Base-by-base conservation (phyloP, 1,284 basidiomycete genomes). In the Volvariella surrecta region DNA sequence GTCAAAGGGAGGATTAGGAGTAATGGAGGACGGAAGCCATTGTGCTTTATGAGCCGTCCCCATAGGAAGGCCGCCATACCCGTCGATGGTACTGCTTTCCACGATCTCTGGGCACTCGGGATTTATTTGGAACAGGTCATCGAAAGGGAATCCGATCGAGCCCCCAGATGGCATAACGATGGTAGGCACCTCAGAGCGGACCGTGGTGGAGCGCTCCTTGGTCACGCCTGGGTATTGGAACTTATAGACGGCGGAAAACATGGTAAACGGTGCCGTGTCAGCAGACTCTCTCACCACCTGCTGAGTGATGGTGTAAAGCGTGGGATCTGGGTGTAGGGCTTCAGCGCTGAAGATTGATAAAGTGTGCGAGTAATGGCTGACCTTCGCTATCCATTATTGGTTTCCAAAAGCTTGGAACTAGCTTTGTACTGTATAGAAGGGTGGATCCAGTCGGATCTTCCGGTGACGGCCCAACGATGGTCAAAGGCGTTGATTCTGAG, bases 391-490 rank as follows among this genome's bases (percentile, higher is more conserved):
- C 58, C 40, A 70, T 70, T 40, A 84, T 64, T 18, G 62, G 69
- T 11, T 66, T 58, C 82, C 80, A 84, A 52, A 71, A 82, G 37
- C 62, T 65, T 3, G 81, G 81, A 2, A 74, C 72, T 19, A 84
- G 65, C 1, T 65, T 52, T 3, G 78, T 78, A 46, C 66, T 72
- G 59, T 84, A 82, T 19, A 82, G 52, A 11, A 28, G 6, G 38
- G 68, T 59, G 39, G 63, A 56, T 32, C 61, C 64, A 28, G 68
- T 59, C 37, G 56, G 50, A 41, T 56, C 58, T 16, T 56, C 58
- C 3, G 61, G 51, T 11, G 60, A 49, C 3, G 61, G 49, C 3
- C 65, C 68, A 43, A 65, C 58, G 37, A 60, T 58, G 24, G 63
- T 58, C 18, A 79, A 63, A 7, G 54, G 43, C 0, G 73, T 69